A percentile compares a stretch with the other conserved stretches of the same genome.
phyloP scores from a whole-genome alignment of 148 eudicot genomes.

The Rhododendron kiyosumense region DNA sequence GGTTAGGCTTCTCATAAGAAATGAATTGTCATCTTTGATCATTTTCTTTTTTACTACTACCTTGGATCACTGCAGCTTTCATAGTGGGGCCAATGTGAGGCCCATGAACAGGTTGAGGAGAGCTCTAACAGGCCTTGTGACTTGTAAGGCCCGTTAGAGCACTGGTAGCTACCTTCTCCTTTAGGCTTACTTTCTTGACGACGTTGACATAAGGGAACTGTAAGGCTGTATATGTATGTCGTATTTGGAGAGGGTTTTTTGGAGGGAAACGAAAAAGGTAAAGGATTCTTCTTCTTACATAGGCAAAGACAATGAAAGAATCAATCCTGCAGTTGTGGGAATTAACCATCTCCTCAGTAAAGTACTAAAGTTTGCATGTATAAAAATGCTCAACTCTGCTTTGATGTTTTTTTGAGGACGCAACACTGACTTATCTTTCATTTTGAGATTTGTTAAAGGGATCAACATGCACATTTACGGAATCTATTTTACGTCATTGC shows the following conservation, averaged over 20 bases:
- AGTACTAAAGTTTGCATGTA: not conserved
- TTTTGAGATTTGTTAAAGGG: constrained; percentile 47
- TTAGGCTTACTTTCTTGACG: not conserved
- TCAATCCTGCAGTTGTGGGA: not conserved
- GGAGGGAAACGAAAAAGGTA: not conserved
- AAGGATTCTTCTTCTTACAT: not conserved
- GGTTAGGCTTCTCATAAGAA: not conserved
- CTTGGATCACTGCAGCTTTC: not conserved
- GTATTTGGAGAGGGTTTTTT: not conserved
- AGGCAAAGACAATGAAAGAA: not conserved
- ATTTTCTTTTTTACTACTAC: not conserved
- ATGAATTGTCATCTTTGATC: not conserved
- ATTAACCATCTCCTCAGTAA: not conserved
- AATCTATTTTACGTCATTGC: constrained; percentile 82
- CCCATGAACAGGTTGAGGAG: not conserved
- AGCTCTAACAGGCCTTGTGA: not conserved
- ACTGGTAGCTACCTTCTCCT: not conserved
- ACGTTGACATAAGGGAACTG: not conserved
- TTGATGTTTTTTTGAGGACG: not conserved
- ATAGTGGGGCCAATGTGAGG: not conserved
- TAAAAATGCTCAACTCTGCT: not conserved
- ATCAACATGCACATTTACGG: constrained; percentile 84
- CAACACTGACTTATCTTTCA: constrained; percentile 9
- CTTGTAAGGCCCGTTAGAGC: not conserved
- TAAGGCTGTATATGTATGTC: not conserved